Conservation (phyloP, 495 filamentous ascomycete species). For the Bombardia bombarda region DNA sequence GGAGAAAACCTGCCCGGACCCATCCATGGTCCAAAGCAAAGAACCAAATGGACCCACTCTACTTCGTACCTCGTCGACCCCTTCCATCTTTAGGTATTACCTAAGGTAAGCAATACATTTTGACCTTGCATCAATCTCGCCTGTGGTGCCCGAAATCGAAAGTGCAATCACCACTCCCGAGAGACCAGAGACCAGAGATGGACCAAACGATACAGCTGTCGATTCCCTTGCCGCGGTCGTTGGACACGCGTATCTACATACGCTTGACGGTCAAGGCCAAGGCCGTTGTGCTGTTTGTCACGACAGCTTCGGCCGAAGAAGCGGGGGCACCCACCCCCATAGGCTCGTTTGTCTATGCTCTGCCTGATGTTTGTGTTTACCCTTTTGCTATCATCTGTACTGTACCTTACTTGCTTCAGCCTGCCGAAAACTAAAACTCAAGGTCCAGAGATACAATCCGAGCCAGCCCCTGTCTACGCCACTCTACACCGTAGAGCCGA, state of each 20-base stretch:
- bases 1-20: too few species aligned
- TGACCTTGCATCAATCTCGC: too few species aligned
- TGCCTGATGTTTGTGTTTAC: slow-evolving; percentile 64
- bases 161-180: background rate
- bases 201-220: slow-evolving; percentile 54
- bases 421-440: slow-evolving; percentile 1
- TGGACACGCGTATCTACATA: slow-evolving; percentile 72
- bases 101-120: too few species aligned
- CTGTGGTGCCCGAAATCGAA: too few species aligned
- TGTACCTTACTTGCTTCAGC: background rate
- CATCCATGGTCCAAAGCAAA: too few species aligned
- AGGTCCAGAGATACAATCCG: slow-evolving; percentile 43
- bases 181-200: slow-evolving; percentile 5
- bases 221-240: slow-evolving; percentile 65
- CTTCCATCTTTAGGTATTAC: too few species aligned
- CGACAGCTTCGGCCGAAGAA: slow-evolving; percentile 58
- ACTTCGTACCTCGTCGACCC: too few species aligned
- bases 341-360: slow-evolving; percentile 84
- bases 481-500: slow-evolving; percentile 64
- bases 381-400: background rate
- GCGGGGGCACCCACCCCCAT: slow-evolving; percentile 43
- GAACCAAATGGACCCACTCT: too few species aligned
- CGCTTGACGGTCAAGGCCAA: slow-evolving; percentile 62
- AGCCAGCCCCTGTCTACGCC: slow-evolving; percentile 65
- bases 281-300: slow-evolving; percentile 66